Percentiles rank a stretch among this genome's conserved stretches.
Evolutionary conservation across 2,329 filamentous ascomycete genomes (phyloP).

Genomic region (Epichloe bromicola): DNA sequence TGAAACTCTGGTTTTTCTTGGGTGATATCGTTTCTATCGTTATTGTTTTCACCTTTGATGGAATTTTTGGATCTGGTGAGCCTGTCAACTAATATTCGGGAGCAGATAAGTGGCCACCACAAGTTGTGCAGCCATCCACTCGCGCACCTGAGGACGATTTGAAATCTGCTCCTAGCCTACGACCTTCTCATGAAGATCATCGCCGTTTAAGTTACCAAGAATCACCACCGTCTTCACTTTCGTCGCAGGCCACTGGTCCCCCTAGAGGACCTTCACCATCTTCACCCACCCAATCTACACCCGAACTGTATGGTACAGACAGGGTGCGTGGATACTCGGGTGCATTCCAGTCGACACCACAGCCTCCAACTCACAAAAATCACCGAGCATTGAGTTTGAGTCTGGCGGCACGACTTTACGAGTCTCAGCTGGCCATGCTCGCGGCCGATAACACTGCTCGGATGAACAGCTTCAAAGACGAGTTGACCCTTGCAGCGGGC

Average conservation of each 20-base stretch:
- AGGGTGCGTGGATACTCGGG: conserved; percentile 17
- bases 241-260: conserved; percentile 22
- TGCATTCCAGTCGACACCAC: conserved; percentile 12
- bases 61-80: not conserved
- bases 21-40: not conserved
- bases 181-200: not conserved
- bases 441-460: conserved; percentile 19
- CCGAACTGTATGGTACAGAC: conserved; percentile 32
- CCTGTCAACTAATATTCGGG: conserved; percentile 4
- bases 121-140: not conserved
- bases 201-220: not conserved
- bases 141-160: not conserved
- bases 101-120: conserved; percentile 7
- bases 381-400: not conserved
- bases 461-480: conserved; percentile 35
- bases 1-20: not conserved
- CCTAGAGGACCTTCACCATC: conserved; percentile 17
- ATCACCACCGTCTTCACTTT: conserved; percentile 13
- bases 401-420: conserved; percentile 23
- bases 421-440: conserved; percentile 27
- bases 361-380: not conserved
- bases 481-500: conserved; percentile 34
- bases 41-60: not conserved
- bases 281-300: conserved; percentile 25
- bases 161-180: not conserved